A percentile compares a stretch with the other conserved stretches of the same genome.
phyloP scores from a whole-genome alignment of 495 filamentous ascomycete genomes.

The Penicillium simplicissimum region DNA sequence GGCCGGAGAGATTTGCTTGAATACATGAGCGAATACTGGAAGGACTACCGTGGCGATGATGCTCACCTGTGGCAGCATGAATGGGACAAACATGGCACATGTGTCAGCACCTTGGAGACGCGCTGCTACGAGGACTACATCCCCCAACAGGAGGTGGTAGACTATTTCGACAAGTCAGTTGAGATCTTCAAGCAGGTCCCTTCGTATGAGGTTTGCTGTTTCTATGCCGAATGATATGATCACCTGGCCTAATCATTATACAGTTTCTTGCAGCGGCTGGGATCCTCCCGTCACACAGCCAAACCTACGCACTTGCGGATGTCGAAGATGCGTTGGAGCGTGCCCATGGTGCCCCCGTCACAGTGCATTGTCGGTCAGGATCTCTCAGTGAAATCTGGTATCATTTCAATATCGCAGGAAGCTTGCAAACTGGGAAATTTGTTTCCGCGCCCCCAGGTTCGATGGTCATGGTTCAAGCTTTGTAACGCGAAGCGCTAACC shows the following conservation, averaged over 20 bases:
- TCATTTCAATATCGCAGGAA: constrained; percentile 76
- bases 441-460: constrained; percentile 62
- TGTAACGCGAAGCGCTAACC: not conserved
- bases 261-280: constrained; percentile 49
- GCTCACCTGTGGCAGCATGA: constrained; percentile 80
- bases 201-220: constrained; percentile 41
- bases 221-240: not conserved
- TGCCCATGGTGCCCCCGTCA: constrained; percentile 65
- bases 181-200: constrained; percentile 49
- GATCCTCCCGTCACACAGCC: constrained; percentile 45
- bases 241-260: constrained; percentile 5
- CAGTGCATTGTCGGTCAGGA: constrained; percentile 62
- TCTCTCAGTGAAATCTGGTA: constrained; percentile 83
- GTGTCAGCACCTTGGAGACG: constrained; percentile 62
- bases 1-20: constrained; percentile 62
- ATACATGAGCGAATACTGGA: constrained; percentile 82
- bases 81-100: constrained; percentile 80
- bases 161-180: constrained; percentile 60
- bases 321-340: constrained; percentile 64
- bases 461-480: not conserved
- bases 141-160: constrained; percentile 60
- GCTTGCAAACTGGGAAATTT: constrained; percentile 73
- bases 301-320: constrained; percentile 59
- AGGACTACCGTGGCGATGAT: constrained; percentile 63
- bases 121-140: constrained; percentile 71